Percentiles rank a stretch among this genome's conserved stretches.
Evolutionary conservation across 768 basidiomycete genomes (phyloP).

Genomic region (Lyophyllum decastes): DNA sequence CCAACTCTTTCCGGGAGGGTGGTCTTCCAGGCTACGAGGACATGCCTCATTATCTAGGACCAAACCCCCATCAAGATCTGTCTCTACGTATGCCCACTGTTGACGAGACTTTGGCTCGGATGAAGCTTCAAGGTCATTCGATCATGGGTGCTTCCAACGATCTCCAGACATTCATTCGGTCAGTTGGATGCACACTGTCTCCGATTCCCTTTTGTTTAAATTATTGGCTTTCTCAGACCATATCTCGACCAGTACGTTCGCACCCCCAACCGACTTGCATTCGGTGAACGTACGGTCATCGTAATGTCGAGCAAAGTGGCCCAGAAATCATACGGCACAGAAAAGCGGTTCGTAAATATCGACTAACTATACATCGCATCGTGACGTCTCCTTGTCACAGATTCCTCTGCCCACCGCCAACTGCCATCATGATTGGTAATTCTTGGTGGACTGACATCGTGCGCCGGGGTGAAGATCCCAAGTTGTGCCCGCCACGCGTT

Average conservation of each 20-base stretch:
- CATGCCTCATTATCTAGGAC: slow-evolving; percentile 55
- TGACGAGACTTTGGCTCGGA: slow-evolving; percentile 61
- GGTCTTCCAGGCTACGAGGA: slow-evolving; percentile 57
- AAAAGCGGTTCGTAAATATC: slow-evolving; percentile 68
- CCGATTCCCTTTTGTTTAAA: background rate
- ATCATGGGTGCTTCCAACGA: slow-evolving; percentile 67
- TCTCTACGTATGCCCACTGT: slow-evolving; percentile 63
- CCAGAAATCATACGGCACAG: slow-evolving; percentile 96
- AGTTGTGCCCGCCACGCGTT: slow-evolving; percentile 77
- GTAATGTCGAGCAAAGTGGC: slow-evolving; percentile 98
- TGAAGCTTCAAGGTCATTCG: slow-evolving; percentile 61
- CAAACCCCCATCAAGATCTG: slow-evolving; percentile 56
- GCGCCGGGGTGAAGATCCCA: slow-evolving; percentile 73
- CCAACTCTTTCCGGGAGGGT: slow-evolving; percentile 59
- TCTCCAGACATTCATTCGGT: slow-evolving; percentile 82
- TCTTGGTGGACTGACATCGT: slow-evolving; percentile 91
- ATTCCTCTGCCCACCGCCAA: slow-evolving; percentile 92
- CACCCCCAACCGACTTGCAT: slow-evolving; percentile 81
- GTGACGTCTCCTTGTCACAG: slow-evolving; percentile 34
- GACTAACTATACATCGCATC: slow-evolving; percentile 2
- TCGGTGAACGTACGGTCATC: slow-evolving; percentile 91
- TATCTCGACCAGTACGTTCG: slow-evolving; percentile 85
- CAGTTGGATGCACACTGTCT: slow-evolving; percentile 20
- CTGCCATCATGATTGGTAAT: slow-evolving; percentile 91
- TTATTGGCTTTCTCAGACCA: slow-evolving; percentile 45